Evolutionary conservation across 306 rosid genomes (phyloP), one percentile per base, ranked within the genome.

Genomic region (Pterocarpus santalinus): DNA sequence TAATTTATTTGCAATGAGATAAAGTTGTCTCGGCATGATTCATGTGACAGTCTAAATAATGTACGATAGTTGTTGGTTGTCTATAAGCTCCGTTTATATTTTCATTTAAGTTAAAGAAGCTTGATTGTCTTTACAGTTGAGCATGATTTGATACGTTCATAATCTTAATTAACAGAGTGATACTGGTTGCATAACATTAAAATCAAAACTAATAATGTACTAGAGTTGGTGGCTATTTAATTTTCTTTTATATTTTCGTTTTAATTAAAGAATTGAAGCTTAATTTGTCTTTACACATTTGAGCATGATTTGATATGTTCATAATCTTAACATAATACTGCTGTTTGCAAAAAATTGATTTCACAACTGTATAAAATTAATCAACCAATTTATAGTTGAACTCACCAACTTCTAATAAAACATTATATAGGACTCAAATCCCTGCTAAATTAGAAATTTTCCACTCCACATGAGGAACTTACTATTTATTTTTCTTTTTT

Each of bases 41-140:
- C 77, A 55, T 17, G 77, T 38, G 65, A 7, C 77, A 56, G 55
- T 72, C 52, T 38, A 52, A 39, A 65, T 39, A 65, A 65, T 39
- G 15, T 65, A 39, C 51, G 51, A 14, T 38, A 69, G 60, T 47
- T 28, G 74, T 38, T 69, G 30, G 30, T 53, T 14, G 61, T 14
- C 53, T 69, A 33, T 10, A 47, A 47, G 60, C 7, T 32, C 12
- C 43, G 13, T 69, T 47, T 69, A 30, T 47, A 12, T 47, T 69
- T 30, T 22, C 7, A 38, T 22, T 22, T 22, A 22, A 22, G 28
- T 22, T 22, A 22, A 22, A 22, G 28, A 22, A 22, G 28, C 28
- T 38, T 13, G 34, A 34, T 38, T 65, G 13, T 65, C 5, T 38
- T 65, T n/a, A 15, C 44, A 39, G 72, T 38, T 66, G 72, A 8